Evolutionary conservation across 2,329 filamentous ascomycete species (phyloP).

Genomic region (Aspergillus aculeatinus): DNA sequence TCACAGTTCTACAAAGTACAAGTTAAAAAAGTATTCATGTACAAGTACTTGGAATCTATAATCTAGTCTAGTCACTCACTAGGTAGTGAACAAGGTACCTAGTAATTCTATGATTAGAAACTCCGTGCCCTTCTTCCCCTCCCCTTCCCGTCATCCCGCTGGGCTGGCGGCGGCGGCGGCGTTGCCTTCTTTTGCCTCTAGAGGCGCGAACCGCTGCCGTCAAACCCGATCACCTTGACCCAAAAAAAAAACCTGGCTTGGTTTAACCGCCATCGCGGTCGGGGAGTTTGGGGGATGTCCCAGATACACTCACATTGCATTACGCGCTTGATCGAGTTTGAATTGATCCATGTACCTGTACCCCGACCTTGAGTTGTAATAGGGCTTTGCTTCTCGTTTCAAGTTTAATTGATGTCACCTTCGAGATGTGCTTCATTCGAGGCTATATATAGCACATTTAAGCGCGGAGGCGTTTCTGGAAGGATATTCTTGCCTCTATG

Average conservation of each 20-base stretch:
- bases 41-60: too few species aligned
- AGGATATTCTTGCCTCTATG: not conserved
- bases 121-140: not conserved
- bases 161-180: not conserved
- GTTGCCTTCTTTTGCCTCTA: not conserved
- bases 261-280: not conserved
- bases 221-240: not conserved
- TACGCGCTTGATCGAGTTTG: not conserved
- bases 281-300: not conserved
- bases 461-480: not conserved
- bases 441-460: not conserved
- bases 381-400: not conserved
- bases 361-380: not conserved
- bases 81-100: too few species aligned
- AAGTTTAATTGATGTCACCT: not conserved
- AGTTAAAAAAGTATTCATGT: not conserved
- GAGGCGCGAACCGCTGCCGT: constrained; percentile 9
- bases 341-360: not conserved
- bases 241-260: not conserved
- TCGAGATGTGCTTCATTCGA: not conserved
- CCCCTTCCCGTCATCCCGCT: not conserved
- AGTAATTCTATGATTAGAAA: constrained; percentile 17
- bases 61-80: too few species aligned
- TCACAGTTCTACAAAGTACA: not conserved
- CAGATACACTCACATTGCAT: constrained; percentile 6